Percentiles rank a stretch among this genome's conserved stretches.
Conservation (phyloP, 2,329 filamentous ascomycete species). For the Apiospora sp. region DNA sequence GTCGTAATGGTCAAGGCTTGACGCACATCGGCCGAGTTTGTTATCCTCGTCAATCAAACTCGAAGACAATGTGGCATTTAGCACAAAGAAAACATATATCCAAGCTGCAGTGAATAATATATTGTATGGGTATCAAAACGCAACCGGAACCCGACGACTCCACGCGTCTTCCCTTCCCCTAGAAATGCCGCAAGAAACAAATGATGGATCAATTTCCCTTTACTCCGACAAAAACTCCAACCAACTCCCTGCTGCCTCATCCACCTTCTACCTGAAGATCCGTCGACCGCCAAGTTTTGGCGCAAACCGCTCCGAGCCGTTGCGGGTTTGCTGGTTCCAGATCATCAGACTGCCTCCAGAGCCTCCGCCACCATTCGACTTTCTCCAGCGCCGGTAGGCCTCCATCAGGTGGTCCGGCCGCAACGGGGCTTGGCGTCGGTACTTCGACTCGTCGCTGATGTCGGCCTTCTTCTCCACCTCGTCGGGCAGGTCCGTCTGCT, state of each 20-base stretch:
- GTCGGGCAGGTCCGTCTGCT: constrained; percentile 60
- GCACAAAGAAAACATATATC: background rate
- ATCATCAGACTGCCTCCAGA: constrained; percentile 64
- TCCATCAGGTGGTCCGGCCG: constrained; percentile 79
- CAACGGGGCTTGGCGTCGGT: constrained; percentile 62
- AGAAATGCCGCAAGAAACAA: constrained; percentile 11
- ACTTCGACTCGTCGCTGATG: constrained; percentile 44
- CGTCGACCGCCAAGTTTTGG: constrained; percentile 59
- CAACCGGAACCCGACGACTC: background rate
- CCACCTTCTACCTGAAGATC: constrained; percentile 56
- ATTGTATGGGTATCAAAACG: constrained; percentile 19
- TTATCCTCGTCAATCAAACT: background rate
- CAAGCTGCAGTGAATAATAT: constrained; percentile 2
- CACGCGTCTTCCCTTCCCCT: background rate
- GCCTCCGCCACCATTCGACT: constrained; percentile 68
- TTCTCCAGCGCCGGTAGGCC: constrained; percentile 73
- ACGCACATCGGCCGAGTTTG: too few species aligned
- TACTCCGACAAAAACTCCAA: background rate
- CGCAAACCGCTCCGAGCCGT: constrained; percentile 67
- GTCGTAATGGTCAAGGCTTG: background rate
- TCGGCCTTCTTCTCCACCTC: constrained; percentile 46
- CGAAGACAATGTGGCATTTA: background rate
- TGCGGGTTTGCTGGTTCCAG: constrained; percentile 68
- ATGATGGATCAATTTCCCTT: background rate
- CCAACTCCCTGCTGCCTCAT: background rate